phyloP scores from a whole-genome alignment of 1,284 basidiomycete genomes.

The Trametes hirsuta region DNA sequence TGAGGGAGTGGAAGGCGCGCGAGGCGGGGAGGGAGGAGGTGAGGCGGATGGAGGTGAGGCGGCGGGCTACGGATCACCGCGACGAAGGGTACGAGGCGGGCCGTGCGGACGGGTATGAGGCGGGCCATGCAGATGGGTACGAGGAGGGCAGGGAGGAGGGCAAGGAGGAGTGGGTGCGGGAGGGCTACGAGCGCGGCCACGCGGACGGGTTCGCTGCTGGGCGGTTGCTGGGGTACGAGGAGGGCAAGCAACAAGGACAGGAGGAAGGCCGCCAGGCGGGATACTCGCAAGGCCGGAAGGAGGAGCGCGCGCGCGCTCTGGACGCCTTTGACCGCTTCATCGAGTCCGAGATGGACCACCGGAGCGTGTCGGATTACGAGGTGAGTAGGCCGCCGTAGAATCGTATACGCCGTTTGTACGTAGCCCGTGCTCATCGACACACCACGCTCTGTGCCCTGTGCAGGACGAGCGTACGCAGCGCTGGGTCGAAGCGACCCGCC shows the following conservation, averaged over 20 bases:
- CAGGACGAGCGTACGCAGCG: constrained; percentile 33
- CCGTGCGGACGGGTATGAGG: constrained; percentile 40
- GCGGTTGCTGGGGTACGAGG: constrained; percentile 40
- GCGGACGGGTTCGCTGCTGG: constrained; percentile 51
- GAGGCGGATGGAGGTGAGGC: constrained; percentile 38
- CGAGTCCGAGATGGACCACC: constrained; percentile 43
- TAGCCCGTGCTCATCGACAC: not conserved
- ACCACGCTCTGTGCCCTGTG: not conserved
- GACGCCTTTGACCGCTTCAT: constrained; percentile 59
- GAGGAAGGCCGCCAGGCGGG: constrained; percentile 49
- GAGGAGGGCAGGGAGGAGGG: constrained; percentile 43
- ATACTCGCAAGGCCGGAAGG: constrained; percentile 45
- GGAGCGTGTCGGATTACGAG: constrained; percentile 34
- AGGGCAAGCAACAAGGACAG: constrained; percentile 44
- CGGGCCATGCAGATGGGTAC: constrained; percentile 31
- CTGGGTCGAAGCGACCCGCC: constrained; percentile 34
- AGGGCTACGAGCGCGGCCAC: constrained; percentile 51
- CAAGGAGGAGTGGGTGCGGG: constrained; percentile 47
- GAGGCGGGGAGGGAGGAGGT: constrained; percentile 51
- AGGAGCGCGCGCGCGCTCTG: constrained; percentile 53
- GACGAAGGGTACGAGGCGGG: constrained; percentile 49
- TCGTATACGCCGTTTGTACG: not conserved
- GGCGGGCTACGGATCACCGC: constrained; percentile 45
- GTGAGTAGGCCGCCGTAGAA: constrained; percentile 5
- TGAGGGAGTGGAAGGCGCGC: constrained; percentile 51